Evolutionary conservation across 345 rosid genomes (phyloP).

Genomic region (Cardamine occulta): DNA sequence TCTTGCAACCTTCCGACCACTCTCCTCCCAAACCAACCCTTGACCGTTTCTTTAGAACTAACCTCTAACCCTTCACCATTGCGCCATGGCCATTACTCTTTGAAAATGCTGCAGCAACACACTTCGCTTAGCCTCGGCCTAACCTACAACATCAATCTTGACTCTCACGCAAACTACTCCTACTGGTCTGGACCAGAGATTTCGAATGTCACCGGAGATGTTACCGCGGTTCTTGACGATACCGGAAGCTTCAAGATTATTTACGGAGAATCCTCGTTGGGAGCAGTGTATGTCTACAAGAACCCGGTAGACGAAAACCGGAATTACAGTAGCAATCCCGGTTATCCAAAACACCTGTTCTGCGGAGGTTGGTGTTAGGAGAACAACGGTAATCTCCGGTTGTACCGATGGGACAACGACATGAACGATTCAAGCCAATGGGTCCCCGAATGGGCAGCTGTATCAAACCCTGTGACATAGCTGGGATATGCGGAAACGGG

Average conservation of each 20-base stretch:
- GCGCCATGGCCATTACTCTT: constrained; percentile 68
- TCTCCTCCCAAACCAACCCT: constrained; percentile 83
- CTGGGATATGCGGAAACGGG: constrained; percentile 90
- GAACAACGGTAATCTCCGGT: constrained; percentile 71
- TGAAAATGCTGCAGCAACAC: constrained; percentile 84
- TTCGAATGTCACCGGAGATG: constrained; percentile 82
- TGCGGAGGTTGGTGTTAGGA: constrained; percentile 70
- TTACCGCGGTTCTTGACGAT: constrained; percentile 67
- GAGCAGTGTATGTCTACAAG: constrained; percentile 82
- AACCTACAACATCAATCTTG: constrained; percentile 58
- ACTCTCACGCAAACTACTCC: constrained; percentile 63
- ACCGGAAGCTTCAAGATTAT: constrained; percentile 88
- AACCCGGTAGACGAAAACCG: constrained; percentile 58
- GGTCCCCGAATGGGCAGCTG: constrained; percentile 93
- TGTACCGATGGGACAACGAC: constrained; percentile 84
- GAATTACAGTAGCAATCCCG: constrained; percentile 33
- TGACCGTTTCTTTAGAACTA: constrained; percentile 68
- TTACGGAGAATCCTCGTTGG: constrained; percentile 70
- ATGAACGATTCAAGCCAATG: constrained; percentile 79
- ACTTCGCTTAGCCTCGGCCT: constrained; percentile 84
- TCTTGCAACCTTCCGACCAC: constrained; percentile 85
- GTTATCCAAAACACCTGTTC: constrained; percentile 39
- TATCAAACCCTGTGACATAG: constrained; percentile 80
- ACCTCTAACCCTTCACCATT: constrained; percentile 56
- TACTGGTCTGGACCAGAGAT: constrained; percentile 91